Conservation (phyloP, 2,329 filamentous ascomycete species). For the Plectosphaerella sp. region DNA sequence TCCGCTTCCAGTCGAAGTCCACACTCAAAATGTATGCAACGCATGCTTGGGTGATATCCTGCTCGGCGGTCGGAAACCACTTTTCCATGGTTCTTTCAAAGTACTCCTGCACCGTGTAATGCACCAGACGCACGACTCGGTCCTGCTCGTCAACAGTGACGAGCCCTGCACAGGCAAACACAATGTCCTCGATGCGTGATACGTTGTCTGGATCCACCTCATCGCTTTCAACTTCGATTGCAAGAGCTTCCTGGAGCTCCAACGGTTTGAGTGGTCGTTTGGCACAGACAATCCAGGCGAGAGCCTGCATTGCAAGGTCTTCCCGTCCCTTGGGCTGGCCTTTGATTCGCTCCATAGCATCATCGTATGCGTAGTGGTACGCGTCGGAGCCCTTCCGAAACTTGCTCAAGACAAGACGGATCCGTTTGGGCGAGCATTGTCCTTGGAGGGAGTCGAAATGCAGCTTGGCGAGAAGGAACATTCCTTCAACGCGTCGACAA, state of each 20-base stretch:
- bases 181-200: slow-evolving; percentile 22
- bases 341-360: slow-evolving; percentile 37
- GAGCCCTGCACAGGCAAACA: slow-evolving; percentile 34
- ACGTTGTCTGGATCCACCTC: slow-evolving; percentile 29
- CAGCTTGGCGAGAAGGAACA: slow-evolving; percentile 11
- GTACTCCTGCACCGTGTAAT: slow-evolving; percentile 41
- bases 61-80: slow-evolving; percentile 25
- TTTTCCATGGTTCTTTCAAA: slow-evolving; percentile 21
- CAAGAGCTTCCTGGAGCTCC: slow-evolving; percentile 38
- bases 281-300: slow-evolving; percentile 35
- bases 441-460: slow-evolving; percentile 6
- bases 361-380: slow-evolving; percentile 33
- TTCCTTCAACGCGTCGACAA: slow-evolving; percentile 11
- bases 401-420: slow-evolving; percentile 23
- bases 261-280: slow-evolving; percentile 22
- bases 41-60: slow-evolving; percentile 19
- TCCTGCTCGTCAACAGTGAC: slow-evolving; percentile 34
- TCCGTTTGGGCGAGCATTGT: slow-evolving; percentile 18
- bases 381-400: slow-evolving; percentile 22
- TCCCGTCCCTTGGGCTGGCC: slow-evolving; percentile 23
- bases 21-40: slow-evolving; percentile 20
- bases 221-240: slow-evolving; percentile 20
- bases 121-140: slow-evolving; percentile 32
- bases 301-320: slow-evolving; percentile 29
- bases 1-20: too few relatives aligned